These are phyloP conservation scores for Skeletonema costatum DNA, from an alignment of 108 stramenopile genomes.

Conservation along the genomic window DNA sequence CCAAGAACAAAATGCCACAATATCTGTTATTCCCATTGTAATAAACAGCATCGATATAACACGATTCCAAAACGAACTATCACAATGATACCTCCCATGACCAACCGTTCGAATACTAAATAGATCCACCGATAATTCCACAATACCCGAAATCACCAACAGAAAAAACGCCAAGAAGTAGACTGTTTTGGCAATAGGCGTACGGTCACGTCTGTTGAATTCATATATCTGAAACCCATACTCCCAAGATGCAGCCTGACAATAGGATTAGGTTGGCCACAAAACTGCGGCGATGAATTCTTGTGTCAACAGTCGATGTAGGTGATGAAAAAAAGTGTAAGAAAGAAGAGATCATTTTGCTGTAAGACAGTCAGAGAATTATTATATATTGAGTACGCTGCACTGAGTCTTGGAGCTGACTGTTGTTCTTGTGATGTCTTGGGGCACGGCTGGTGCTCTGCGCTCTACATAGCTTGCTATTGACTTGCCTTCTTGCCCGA, in stretches of 20 bases:
- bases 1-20: conserved; percentile 18
- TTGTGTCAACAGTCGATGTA: background rate
- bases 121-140: conserved; percentile 18
- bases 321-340: background rate
- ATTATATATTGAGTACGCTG: too few relatives aligned
- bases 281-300: conserved; percentile 3
- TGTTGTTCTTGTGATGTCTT: too few relatives aligned
- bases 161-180: conserved; percentile 19
- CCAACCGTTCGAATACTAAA: conserved; percentile 10
- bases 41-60: conserved; percentile 13
- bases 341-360: background rate
- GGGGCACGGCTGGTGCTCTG: too few relatives aligned
- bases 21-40: conserved; percentile 3
- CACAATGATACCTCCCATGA: conserved; percentile 12
- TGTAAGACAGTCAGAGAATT: too few relatives aligned
- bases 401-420: too few relatives aligned
- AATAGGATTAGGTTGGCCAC: conserved; percentile 20
- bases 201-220: conserved; percentile 7
- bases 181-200: conserved; percentile 1
- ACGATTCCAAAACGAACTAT: conserved; percentile 3
- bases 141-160: conserved; percentile 5
- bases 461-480: too few relatives aligned
- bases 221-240: conserved; percentile 12
- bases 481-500: too few relatives aligned
- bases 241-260: conserved; percentile 5